Evolutionary conservation across 768 basidiomycete genomes (phyloP), one percentile per base, ranked within the genome.

Genomic region (Tulasnella sp.): DNA sequence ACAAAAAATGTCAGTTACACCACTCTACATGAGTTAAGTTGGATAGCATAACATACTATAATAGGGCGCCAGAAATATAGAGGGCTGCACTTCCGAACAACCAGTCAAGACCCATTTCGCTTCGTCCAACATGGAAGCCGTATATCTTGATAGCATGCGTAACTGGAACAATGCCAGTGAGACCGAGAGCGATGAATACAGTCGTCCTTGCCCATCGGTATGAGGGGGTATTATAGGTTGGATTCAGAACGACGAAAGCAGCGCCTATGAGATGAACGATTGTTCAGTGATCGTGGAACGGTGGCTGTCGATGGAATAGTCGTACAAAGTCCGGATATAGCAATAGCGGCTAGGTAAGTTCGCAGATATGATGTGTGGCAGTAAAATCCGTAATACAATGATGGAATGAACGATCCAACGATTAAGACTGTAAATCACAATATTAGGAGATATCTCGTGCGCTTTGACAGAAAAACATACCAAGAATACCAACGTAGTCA

Each of bases 401-500:
- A 76, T 5, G 88, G 83, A 57, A 77, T 77, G 63, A 81, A 81
- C 29, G 85, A 88, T 22, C 88, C 89, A 37, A 83, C 78, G 35
- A 70, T 85, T 49, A 87, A 71, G 28, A 79, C 72, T 72, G 43
- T 16, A 37, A 19, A 55, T n/a, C n/a, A n/a, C n/a, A n/a, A n/a
- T n/a, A n/a, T n/a, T 24, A 22, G 15, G 19, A 8, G 52, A 25
- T 33, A 28, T 3, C 32, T 34, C 5, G 19, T 10, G 10, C 37
- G 13, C 19, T 19, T 8, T 4, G 28, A 22, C 19, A 39, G n/a
- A 13, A 47, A 24, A 19, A 55, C 70, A 46, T 43, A 82, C 74
- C 66, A 56, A 81, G 74, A 56, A 93, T 93, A 9, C 90, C 90
- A 25, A 83, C 67, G 63, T 91, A 83, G 65, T 84, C 86, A 39